Base-by-base conservation (phyloP, 2,329 filamentous ascomycete genomes). In the Pyrenochaeta sp. region DNA sequence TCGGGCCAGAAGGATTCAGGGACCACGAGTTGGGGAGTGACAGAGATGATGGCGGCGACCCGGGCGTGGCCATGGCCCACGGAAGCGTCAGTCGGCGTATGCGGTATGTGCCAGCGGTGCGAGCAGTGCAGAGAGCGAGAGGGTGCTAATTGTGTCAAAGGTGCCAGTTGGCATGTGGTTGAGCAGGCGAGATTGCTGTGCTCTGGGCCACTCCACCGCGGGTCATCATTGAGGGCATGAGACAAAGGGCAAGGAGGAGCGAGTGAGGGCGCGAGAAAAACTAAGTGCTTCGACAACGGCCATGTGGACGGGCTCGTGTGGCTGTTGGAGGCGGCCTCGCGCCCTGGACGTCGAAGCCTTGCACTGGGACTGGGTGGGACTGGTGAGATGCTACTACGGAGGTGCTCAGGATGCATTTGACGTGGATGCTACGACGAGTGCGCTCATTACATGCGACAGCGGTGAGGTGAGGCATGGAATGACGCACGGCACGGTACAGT, bases 1-100 rank as follows among this genome's bases (percentile, higher is more conserved):
- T 48, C 50, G 66, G 65, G 65, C 59, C 65, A 60, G 39, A 56
- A 53, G 48, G 45, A 51, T 51, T 58, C 58, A 63, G 61, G 63
- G 57, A 62, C 62, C 58, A 66, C 43, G 57, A 57, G 51, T 31
- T 45, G 28, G 42, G 42, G 41, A 24, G 47, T 43, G 41, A 51
- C 43, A 51, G 39, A n/a, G n/a, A n/a, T n/a, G n/a, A n/a, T n/a
- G 32, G 49, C 49, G 57, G 48, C 44, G 44, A 48, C 45, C 40
- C 53, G 43, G 55, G 34, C 36, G 41, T 43, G 48, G 46, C 44
- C 41, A 48, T 40, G 27, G 47, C 51, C 24, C n/a, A 36, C 54
- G 54, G 59, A 49, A 50, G 43, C 44, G 54, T 52, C 55, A 55
- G 58, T 41, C 59, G 53, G 61, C 59, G 58, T 56, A 41, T 60